Evolutionary conservation across 2,329 filamentous ascomycete genomes (phyloP).

Genomic region (Diaporthe sp.): DNA sequence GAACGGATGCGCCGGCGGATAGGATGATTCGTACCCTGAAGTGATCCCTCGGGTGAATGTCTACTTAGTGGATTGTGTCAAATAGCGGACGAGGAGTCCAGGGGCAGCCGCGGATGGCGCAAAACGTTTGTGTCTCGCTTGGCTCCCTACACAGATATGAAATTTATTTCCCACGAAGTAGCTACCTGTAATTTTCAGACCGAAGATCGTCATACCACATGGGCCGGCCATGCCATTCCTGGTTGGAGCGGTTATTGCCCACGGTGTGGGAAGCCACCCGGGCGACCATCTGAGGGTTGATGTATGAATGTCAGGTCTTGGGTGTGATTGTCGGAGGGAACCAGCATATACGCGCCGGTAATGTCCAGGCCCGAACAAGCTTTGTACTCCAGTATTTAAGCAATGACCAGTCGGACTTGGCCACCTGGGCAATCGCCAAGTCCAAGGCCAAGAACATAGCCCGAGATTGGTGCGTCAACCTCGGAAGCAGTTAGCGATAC

Average conservation of each 20-base stretch:
- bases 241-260: background rate
- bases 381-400: constrained; percentile 13
- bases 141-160: background rate
- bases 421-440: constrained; percentile 2
- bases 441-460: background rate
- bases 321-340: background rate
- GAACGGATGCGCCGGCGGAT: background rate
- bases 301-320: background rate
- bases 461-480: background rate
- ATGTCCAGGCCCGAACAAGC: background rate
- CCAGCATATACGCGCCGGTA: background rate
- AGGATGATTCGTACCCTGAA: background rate
- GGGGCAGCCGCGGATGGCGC: too few relatives aligned
- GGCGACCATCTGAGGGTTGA: too few relatives aligned
- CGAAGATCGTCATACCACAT: background rate
- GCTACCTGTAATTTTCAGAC: background rate
- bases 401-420: background rate
- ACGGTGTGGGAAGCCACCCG: too few relatives aligned
- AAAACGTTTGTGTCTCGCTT: background rate
- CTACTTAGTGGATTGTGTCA: background rate
- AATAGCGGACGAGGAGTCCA: too few relatives aligned
- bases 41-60: background rate
- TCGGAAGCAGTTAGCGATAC: background rate
- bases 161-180: too few relatives aligned
- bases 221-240: background rate